These are phyloP conservation scores for Aspergillus wentii DNA, from an alignment of 495 filamentous ascomycete species.

Conservation along the genomic window DNA sequence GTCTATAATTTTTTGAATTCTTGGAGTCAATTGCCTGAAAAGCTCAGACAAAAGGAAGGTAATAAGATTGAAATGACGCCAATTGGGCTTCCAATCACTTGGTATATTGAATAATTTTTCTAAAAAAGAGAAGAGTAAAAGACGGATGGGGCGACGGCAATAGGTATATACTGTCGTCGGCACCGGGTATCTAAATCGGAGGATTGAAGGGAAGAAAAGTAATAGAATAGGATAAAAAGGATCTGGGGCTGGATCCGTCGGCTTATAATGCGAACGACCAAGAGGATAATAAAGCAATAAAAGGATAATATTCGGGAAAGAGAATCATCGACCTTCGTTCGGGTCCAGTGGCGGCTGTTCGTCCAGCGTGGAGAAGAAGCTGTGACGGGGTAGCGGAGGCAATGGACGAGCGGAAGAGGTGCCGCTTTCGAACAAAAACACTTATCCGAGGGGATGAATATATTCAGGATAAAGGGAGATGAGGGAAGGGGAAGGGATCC, in stretches of 20 bases:
- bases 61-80: too few relatives aligned
- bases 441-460: neutral
- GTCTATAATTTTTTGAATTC: too few relatives aligned
- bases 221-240: too few relatives aligned
- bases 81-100: too few relatives aligned
- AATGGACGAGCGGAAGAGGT: conserved; percentile 41
- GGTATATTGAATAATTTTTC: too few relatives aligned
- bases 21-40: conserved; percentile 10
- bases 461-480: neutral
- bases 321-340: conserved; percentile 16
- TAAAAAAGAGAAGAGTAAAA: conserved; percentile 9
- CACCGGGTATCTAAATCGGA: too few relatives aligned
- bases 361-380: conserved; percentile 24
- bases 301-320: conserved; percentile 14
- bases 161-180: too few relatives aligned
- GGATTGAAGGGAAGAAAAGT: conserved; percentile 2
- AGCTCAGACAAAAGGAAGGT: too few relatives aligned
- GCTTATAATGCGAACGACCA: too few relatives aligned
- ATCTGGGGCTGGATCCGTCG: too few relatives aligned
- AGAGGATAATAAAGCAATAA: conserved; percentile 2
- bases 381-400: conserved; percentile 41
- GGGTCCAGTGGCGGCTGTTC: conserved; percentile 28
- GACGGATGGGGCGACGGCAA: too few relatives aligned
- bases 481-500: neutral
- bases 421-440: conserved; percentile 4